Percentiles rank a stretch among this genome's conserved stretches.
Conservation (phyloP, 768 basidiomycete species). For the Rhizopogon sp. region DNA sequence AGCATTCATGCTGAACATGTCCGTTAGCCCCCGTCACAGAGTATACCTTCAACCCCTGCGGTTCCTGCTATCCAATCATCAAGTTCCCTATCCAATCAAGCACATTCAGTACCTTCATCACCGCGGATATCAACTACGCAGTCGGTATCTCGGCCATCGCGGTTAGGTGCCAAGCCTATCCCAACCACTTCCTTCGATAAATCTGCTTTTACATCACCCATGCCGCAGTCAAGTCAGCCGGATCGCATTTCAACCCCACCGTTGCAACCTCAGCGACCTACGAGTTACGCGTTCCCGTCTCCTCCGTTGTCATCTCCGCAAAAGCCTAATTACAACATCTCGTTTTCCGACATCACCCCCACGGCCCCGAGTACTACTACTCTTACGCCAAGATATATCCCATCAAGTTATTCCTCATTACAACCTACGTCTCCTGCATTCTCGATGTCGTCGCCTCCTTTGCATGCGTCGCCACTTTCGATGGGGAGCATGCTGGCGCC, state of each 20-base stretch:
- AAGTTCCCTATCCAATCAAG: constrained; percentile 7
- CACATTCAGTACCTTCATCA: constrained; percentile 36
- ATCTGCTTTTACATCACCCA: constrained; percentile 18
- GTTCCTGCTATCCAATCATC: neutral
- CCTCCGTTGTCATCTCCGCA: constrained; percentile 8
- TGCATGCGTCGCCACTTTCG: constrained; percentile 23
- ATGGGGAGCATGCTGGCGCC: constrained; percentile 59
- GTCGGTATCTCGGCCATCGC: constrained; percentile 28
- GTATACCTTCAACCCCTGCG: constrained; percentile 18
- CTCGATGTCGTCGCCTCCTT: constrained; percentile 25
- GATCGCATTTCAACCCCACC: constrained; percentile 15
- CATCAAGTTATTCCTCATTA: constrained; percentile 14
- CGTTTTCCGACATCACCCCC: constrained; percentile 28
- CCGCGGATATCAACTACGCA: constrained; percentile 30
- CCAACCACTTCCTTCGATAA: constrained; percentile 31
- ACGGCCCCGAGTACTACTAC: constrained; percentile 12
- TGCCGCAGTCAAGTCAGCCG: constrained; percentile 17
- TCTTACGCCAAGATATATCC: constrained; percentile 8
- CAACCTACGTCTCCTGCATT: constrained; percentile 15
- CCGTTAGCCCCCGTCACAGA: constrained; percentile 7
- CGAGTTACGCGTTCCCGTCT: constrained; percentile 8
- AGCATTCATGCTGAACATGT: neutral
- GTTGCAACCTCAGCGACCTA: constrained; percentile 13
- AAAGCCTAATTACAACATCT: constrained; percentile 59
- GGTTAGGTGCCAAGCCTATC: constrained; percentile 33